phyloP scores from a whole-genome alignment of 106 monocot species.

The Agapanthus africanus region DNA sequence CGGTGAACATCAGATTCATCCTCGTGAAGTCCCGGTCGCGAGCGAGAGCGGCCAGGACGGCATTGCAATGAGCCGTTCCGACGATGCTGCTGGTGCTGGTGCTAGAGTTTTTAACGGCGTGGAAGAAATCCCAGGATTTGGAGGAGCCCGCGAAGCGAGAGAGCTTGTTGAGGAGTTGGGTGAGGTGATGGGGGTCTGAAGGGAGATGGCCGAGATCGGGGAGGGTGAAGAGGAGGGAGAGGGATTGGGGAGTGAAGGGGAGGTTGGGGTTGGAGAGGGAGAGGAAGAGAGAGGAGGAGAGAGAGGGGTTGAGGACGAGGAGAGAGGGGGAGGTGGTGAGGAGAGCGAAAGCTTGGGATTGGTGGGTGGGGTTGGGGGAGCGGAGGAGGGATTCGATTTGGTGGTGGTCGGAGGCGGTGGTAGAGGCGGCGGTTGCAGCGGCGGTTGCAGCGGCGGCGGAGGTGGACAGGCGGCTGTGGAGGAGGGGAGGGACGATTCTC shows the following conservation, averaged over 20 bases:
- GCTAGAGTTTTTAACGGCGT: constrained; percentile 36
- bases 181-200: constrained; percentile 17
- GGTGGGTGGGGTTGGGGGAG: constrained; percentile 21
- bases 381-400: constrained; percentile 21
- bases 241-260: constrained; percentile 6
- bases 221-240: constrained; percentile 20
- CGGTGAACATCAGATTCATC: constrained; percentile 45
- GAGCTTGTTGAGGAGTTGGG: constrained; percentile 31
- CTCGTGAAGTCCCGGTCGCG: constrained; percentile 28
- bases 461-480: no score
- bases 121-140: constrained; percentile 37
- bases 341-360: constrained; percentile 23
- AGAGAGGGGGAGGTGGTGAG: constrained; percentile 10
- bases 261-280: constrained; percentile 9
- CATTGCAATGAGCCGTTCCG: constrained; percentile 32
- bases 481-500: no score
- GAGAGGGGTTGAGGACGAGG: constrained; percentile 10
- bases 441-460: background rate
- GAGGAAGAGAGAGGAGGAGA: constrained; percentile 24
- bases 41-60: constrained; percentile 50
- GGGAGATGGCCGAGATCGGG: constrained; percentile 25
- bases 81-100: background rate
- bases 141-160: constrained; percentile 17
- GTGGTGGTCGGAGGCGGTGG: constrained; percentile 12
- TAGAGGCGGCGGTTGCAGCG: constrained; percentile 1